phyloP scores from a whole-genome alignment of 768 basidiomycete genomes.

The Mycena amicta region DNA sequence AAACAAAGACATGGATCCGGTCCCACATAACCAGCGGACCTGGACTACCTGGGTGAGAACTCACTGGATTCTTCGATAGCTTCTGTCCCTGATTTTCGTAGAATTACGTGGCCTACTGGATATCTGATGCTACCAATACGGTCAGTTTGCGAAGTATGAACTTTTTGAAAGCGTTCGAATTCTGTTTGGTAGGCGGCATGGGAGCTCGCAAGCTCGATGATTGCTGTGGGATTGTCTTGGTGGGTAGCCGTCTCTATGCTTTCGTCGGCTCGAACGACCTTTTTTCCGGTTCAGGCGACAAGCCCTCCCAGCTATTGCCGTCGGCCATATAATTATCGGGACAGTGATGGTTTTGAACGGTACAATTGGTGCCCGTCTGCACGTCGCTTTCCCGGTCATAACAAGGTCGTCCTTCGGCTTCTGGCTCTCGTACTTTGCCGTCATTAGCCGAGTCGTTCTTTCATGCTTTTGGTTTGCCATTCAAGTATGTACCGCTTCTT shows the following conservation, averaged over 20 bases:
- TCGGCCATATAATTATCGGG: constrained; percentile 74
- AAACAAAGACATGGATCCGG: constrained; percentile 80
- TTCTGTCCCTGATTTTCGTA: background rate
- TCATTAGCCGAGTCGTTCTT: constrained; percentile 74
- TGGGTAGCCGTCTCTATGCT: constrained; percentile 27
- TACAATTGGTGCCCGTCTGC: constrained; percentile 74
- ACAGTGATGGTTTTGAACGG: constrained; percentile 63
- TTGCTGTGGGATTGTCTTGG: constrained; percentile 77
- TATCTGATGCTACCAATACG: constrained; percentile 46
- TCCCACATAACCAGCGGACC: constrained; percentile 59
- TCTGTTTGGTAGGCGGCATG: constrained; percentile 32
- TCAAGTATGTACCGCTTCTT: constrained; percentile 45
- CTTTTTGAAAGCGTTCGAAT: background rate
- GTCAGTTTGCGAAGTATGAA: background rate
- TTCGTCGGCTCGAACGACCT: background rate
- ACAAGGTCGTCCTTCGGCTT: constrained; percentile 88
- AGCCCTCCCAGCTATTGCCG: constrained; percentile 67
- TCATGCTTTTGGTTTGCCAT: constrained; percentile 85
- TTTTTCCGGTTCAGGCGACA: constrained; percentile 49
- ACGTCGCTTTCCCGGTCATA: constrained; percentile 76
- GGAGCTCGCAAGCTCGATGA: constrained; percentile 74
- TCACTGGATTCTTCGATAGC: background rate
- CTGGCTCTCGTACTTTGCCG: constrained; percentile 87
- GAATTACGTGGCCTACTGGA: constrained; percentile 67
- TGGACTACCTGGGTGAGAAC: constrained; percentile 57